Base-by-base conservation (phyloP, 2,329 filamentous ascomycete species). In the Nemania abortiva region DNA sequence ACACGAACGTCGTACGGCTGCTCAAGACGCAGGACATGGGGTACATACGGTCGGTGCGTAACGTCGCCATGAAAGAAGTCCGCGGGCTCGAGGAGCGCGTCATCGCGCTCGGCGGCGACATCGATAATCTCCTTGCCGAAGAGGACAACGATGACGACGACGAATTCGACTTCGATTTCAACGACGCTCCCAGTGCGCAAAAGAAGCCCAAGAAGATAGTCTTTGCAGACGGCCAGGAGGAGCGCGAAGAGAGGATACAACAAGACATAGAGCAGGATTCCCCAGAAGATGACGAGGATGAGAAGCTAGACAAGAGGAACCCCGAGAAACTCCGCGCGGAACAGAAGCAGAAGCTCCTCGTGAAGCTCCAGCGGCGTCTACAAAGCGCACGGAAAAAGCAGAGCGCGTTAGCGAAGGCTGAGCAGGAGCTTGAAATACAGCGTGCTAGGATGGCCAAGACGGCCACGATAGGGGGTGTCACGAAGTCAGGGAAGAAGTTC, bases 1-100 rank as follows among this genome's bases (percentile, higher is more conserved):
- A 85, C 57, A 77, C 87, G 45, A 87, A 91, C 24, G 84, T 85
- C 1, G 87, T 89, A 27, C 83, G 89, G 22, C 81, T 91, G 24
- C 84, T 91, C 71, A 92, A 92, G 82, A 92, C 89, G 1, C 90
- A 92, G 79, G 90, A 92, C 75, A 78, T 90, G 34, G 89, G 86
- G 2, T 92, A 92, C 77, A 78, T 91, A 29, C 82, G 90, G 70
- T 90, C 88, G 24, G 87, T 89, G 83, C 82, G 87, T 65, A 90
- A 89, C 72, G 83, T 89, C 29, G 83, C 86, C 3, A 77, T 81
- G 66, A 90, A 90, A 76, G 88, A 91, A 72, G 85, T 90, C 1
- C 81, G 82, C 49, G 79, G 75, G 62, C 76, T 91, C 29, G 85
- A 90, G 79, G 83, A 88, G 79, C 82, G 85, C 67, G 81, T 86